Evolutionary conservation across 2,329 filamentous ascomycete species (phyloP).

Genomic region (Cladophialophora psammophila): DNA sequence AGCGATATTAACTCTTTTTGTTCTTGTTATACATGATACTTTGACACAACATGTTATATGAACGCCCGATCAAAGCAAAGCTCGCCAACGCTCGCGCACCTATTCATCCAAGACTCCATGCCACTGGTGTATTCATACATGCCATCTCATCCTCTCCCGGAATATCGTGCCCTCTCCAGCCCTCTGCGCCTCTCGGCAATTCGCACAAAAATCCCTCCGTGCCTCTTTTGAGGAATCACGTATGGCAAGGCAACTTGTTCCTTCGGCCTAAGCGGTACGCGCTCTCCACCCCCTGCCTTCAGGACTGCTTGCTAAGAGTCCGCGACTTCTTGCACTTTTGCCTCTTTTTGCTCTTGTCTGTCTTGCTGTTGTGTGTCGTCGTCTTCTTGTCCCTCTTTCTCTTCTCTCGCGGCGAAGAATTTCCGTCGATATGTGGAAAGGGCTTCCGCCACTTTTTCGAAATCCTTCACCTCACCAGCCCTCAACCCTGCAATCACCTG

Average conservation of each 20-base stretch:
- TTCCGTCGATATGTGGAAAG: conserved; percentile 59
- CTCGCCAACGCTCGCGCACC: background rate
- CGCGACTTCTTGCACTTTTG: background rate
- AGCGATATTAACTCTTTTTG: background rate
- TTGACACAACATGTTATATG: background rate
- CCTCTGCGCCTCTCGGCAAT: background rate
- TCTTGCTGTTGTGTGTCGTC: background rate
- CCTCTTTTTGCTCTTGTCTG: background rate
- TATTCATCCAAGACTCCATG: background rate
- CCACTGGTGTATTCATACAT: background rate
- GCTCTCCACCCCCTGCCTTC: background rate
- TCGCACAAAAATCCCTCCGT: background rate
- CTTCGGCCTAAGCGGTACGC: background rate
- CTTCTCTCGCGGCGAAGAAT: conserved; percentile 32
- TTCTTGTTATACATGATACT: background rate
- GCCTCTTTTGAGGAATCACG: conserved; percentile 1
- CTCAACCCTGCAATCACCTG: conserved; percentile 59
- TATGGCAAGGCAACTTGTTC: background rate
- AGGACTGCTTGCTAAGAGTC: conserved; percentile 7
- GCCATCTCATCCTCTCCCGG: background rate
- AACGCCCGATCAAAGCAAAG: background rate
- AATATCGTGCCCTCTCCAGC: background rate
- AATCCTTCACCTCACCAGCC: conserved; percentile 58
- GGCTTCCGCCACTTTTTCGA: conserved; percentile 56
- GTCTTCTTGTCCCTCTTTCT: conserved; percentile 12